phyloP scores from a whole-genome alignment of 2,329 filamentous ascomycete species.

The Fusarium tricinctum region DNA sequence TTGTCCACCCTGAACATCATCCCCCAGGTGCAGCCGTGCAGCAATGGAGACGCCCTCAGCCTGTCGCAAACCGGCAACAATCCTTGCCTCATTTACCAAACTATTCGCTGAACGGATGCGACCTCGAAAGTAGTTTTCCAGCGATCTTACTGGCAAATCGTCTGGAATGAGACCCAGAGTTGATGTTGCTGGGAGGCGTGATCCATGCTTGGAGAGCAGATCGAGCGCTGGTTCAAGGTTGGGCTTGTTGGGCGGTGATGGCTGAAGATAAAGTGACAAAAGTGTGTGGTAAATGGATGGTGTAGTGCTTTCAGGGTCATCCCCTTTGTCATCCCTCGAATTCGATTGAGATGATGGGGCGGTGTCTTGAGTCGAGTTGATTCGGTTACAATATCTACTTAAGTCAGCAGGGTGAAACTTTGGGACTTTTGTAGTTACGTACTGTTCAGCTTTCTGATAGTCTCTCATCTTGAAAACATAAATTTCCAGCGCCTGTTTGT shows the following conservation, averaged over 20 bases:
- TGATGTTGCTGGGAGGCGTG: conserved; percentile 87
- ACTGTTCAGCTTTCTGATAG: conserved; percentile 93
- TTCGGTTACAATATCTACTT: conserved; percentile 85
- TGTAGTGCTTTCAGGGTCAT: conserved; percentile 64
- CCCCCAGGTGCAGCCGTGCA: conserved; percentile 79
- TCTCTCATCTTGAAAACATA: conserved; percentile 96
- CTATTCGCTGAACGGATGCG: conserved; percentile 90
- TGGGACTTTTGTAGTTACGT: conserved; percentile 52
- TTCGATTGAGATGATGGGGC: conserved; percentile 53
- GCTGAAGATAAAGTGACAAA: conserved; percentile 88
- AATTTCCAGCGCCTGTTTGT: conserved; percentile 95
- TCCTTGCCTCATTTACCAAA: conserved; percentile 82
- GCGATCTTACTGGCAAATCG: conserved; percentile 79
- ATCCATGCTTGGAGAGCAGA: conserved; percentile 92
- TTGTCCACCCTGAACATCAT: conserved; percentile 67
- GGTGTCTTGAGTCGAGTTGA: conserved; percentile 74
- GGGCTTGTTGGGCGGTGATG: conserved; percentile 78
- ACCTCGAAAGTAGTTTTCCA: conserved; percentile 92
- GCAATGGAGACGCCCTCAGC: conserved; percentile 85
- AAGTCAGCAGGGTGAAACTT: conserved; percentile 37
- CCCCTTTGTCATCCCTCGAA: conserved; percentile 52
- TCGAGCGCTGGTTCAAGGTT: conserved; percentile 85
- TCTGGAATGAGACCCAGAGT: conserved; percentile 90
- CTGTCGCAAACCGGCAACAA: conserved; percentile 82
- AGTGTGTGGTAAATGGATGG: conserved; percentile 93